Conservation (phyloP, 352 stramenopile genomes). For the Pythium apleroticum region DNA sequence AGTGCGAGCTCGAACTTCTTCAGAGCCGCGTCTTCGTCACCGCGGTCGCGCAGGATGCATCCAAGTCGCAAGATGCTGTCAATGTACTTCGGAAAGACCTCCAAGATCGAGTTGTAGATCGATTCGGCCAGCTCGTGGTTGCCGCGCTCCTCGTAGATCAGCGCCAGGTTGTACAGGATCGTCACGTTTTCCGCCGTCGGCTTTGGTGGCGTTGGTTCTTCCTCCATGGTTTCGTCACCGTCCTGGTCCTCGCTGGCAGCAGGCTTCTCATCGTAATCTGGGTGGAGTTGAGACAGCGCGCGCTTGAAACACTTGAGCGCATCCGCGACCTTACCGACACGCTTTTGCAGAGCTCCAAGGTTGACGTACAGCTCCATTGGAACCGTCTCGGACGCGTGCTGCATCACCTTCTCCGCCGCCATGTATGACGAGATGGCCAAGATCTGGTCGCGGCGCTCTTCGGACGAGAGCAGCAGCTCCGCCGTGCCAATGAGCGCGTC, state of each 20-base stretch:
- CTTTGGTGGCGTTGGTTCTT: constrained; percentile 40
- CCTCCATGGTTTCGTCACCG: constrained; percentile 33
- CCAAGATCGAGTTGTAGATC: constrained; percentile 94
- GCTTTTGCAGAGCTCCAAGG: constrained; percentile 79
- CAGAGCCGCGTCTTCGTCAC: constrained; percentile 85
- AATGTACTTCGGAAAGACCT: constrained; percentile 93
- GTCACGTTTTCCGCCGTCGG: constrained; percentile 85
- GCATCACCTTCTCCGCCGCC: constrained; percentile 85
- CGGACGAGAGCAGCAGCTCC: constrained; percentile 73
- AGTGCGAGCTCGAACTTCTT: constrained; percentile 94
- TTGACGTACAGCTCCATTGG: constrained; percentile 87
- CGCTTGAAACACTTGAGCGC: constrained; percentile 91
- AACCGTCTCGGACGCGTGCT: constrained; percentile 76
- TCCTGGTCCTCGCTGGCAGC: constrained; percentile 41
- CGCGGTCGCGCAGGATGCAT: constrained; percentile 93
- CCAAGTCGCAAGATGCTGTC: constrained; percentile 93
- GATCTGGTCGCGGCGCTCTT: constrained; percentile 87
- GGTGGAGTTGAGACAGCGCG: constrained; percentile 59
- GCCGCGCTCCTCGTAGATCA: constrained; percentile 93
- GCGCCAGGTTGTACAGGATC: constrained; percentile 95
- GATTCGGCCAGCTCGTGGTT: constrained; percentile 88
- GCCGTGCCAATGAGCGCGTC: constrained; percentile 82
- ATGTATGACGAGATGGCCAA: constrained; percentile 90
- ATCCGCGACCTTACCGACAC: constrained; percentile 86
- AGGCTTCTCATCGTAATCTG: constrained; percentile 32